Percentiles rank a stretch among this genome's conserved stretches.
These are phyloP conservation scores for Millerozyma acaciae DNA, from an alignment of 805 yeast species.

Conservation along the genomic window DNA sequence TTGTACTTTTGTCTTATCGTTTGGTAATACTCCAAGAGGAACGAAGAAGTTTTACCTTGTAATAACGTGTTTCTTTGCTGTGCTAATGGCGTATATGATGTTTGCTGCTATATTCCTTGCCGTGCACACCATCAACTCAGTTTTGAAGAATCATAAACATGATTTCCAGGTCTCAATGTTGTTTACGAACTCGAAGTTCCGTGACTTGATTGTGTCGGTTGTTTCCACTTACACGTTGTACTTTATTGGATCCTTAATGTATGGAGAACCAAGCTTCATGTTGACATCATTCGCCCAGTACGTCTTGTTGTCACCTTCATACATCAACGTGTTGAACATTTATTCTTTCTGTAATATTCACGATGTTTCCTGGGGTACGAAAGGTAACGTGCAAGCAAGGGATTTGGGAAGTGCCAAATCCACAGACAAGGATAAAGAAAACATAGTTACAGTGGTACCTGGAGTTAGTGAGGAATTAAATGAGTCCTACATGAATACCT, in stretches of 20 bases:
- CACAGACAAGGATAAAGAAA: conserved; percentile 33
- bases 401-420: conserved; percentile 84
- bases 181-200: conserved; percentile 65
- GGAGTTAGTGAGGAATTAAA: conserved; percentile 76
- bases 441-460: conserved; percentile 49
- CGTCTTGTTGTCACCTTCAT: conserved; percentile 78
- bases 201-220: conserved; percentile 85
- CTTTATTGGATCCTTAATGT: conserved; percentile 71
- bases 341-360: conserved; percentile 96
- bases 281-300: conserved; percentile 83
- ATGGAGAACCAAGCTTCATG: conserved; percentile 92
- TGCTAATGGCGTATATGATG: conserved; percentile 83
- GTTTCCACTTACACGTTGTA: conserved; percentile 81
- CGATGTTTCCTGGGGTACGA: conserved; percentile 97
- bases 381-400: conserved; percentile 65
- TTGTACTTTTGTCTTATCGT: conserved; percentile 81
- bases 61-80: conserved; percentile 77
- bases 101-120: conserved; percentile 84
- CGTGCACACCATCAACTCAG: conserved; percentile 61
- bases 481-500: conserved; percentile 60
- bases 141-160: conserved; percentile 41
- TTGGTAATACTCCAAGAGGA: conserved; percentile 94
- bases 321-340: conserved; percentile 85
- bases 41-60: conserved; percentile 73
- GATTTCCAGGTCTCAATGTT: conserved; percentile 44